Evolutionary conservation across 257 asterid species (phyloP), one percentile per base, ranked within the genome.

Genomic region (Thymus mandschuricus): DNA sequence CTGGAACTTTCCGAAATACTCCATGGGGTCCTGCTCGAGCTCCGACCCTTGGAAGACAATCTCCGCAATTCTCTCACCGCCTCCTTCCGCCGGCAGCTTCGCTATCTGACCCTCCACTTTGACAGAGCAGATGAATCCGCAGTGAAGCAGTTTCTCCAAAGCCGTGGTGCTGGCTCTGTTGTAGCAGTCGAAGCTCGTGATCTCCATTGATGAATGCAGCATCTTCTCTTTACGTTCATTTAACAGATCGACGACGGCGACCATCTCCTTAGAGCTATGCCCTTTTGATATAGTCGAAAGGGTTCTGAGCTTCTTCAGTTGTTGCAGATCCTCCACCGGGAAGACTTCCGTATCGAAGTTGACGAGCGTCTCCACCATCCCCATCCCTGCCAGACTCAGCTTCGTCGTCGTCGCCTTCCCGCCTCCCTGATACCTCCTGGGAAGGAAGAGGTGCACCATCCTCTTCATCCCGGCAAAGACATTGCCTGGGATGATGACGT

Each of bases 381-480:
- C 49, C 73, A 81, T 38, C 7, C 27, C 64, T 5, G 15, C 21
- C 8, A 84, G 68, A 35, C 13, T 4, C 40, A 83, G 28, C 45
- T 68, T 73, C 57, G 0, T 35, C 4, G 13, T 38, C 50, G n/a
- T n/a, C n/a, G n/a, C n/a, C n/a, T 8, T 8, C 33, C 35, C 35
- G 1, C 3, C 3, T 1, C 64, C 33, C 59, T 49, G 46, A 27
- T 51, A 79, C 30, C 0, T 0, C 4, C 2, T 5, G 11, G 84
- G 84, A 12, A 81, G 58, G 56, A 76, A 84, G 4, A 84, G 73
- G 46, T 68, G 52, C 28, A 8, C 38, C 69, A 83, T 12, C 13
- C 64, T 45, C n/a, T 4, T 1, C 70, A 74, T 15, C 12, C 44
- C 59, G 33, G 34, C 1, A 4, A 72, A 12, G 38, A 60, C 40